Base-by-base conservation (phyloP, 495 filamentous ascomycete genomes). In the Hamigera avellanea region DNA sequence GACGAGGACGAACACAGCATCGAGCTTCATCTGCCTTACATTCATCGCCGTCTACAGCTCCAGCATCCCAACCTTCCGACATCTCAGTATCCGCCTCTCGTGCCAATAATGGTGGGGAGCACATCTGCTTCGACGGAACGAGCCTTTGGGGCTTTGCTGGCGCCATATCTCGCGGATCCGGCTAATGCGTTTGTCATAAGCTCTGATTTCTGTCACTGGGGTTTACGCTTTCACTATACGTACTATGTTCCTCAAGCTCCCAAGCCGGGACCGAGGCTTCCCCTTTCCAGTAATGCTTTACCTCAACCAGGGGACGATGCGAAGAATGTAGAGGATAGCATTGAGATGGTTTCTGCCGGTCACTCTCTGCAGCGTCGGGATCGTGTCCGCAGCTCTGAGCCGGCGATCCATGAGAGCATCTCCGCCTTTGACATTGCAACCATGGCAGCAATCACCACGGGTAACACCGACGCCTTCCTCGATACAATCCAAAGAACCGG, bases 121-220 rank as follows among this genome's bases (percentile, higher is more conserved):
- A 86, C 82, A 16, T 70, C 64, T 14, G 60, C 68, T 0, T 36
- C 59, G 1, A 72, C 77, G 26, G 93, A 96, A 60, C 70, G 72
- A 37, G 54, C 61, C 17, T 83, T 80, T 42, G 91, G 86, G 1
- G 26, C 53, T 27, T 36, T 93, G 17, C 64, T 96, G n/a, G 76
- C 83, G 18, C 76, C 80, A 2, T 94, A 93, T 48, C 62, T 96
- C 6, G 66, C 70, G 26, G 82, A 94, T 52, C 75, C 77, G 2
- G 67, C 67, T 14, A 91, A 80, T 42, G 73, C 80, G 8, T 96
- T 95, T 54, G 73, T 96, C 44, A 72, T 96, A 36, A 84, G 78
- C 52, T 93, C 86, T 3, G 91, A 98, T 53, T 98, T 98, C 56
- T 95, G 89, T 42, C 91, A 98, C 59, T 98, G 91, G 91, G 91